Evolutionary conservation across 768 basidiomycete species (phyloP).

Genomic region (Amanita thiersii): DNA sequence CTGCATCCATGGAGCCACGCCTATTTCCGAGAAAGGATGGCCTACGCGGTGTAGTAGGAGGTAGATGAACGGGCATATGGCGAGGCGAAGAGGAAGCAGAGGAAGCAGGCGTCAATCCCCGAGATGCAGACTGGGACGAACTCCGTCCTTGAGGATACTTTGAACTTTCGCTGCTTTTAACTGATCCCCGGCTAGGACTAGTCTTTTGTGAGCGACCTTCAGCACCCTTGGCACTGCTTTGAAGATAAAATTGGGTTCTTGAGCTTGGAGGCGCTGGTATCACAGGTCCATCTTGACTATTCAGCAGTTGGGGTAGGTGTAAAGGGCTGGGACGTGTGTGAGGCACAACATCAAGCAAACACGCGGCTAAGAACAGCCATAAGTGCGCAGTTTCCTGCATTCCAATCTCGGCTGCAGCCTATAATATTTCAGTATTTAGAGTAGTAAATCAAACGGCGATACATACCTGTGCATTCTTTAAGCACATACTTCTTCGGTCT

Average conservation of each 20-base stretch:
- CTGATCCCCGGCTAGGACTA: slow-evolving; percentile 18
- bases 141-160: slow-evolving; percentile 9
- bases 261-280: slow-evolving; percentile 4
- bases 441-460: neutral
- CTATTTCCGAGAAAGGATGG: slow-evolving; percentile 31
- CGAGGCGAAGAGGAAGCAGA: slow-evolving; percentile 53
- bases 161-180: slow-evolving; percentile 9
- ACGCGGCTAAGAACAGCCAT: slow-evolving; percentile 59
- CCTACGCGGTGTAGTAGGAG: slow-evolving; percentile 34
- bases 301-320: slow-evolving; percentile 2
- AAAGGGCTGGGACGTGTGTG: slow-evolving; percentile 19
- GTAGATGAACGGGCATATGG: slow-evolving; percentile 31
- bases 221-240: neutral
- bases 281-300: neutral
- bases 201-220: slow-evolving; percentile 13
- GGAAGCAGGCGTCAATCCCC: slow-evolving; percentile 46
- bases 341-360: slow-evolving; percentile 43
- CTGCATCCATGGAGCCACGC: slow-evolving; percentile 23
- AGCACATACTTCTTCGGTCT: slow-evolving; percentile 41
- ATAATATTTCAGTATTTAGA: neutral
- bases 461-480: slow-evolving; percentile 48
- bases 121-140: slow-evolving; percentile 31
- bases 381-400: slow-evolving; percentile 49
- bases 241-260: slow-evolving; percentile 3
- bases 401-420: slow-evolving; percentile 57